Conservation (phyloP, 352 stramenopile genomes). For the Phytophthora sp. region DNA sequence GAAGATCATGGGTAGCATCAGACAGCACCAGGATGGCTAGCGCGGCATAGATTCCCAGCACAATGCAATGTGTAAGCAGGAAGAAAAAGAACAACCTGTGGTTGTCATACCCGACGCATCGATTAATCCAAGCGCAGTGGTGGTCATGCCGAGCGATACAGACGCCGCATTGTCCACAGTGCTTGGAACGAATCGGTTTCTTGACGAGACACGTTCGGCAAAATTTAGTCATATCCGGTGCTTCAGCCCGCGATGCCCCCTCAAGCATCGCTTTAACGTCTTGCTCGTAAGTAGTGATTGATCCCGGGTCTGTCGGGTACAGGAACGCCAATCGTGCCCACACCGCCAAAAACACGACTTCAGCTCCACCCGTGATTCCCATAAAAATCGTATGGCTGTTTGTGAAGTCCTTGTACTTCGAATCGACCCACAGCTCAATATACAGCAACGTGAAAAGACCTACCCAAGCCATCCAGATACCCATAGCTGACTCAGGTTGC, state of each 20-base stretch:
- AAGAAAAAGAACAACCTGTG: constrained; percentile 84
- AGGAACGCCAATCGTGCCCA: constrained; percentile 65
- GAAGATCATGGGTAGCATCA: constrained; percentile 40
- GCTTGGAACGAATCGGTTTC: constrained; percentile 82
- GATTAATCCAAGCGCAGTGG: constrained; percentile 90
- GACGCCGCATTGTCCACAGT: constrained; percentile 77
- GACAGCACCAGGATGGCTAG: constrained; percentile 51
- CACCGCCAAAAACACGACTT: constrained; percentile 54
- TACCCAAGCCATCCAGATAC: constrained; percentile 82
- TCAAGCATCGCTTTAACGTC: constrained; percentile 64
- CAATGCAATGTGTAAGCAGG: constrained; percentile 66
- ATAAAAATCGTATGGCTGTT: constrained; percentile 43
- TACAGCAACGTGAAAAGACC: constrained; percentile 74
- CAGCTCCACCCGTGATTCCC: constrained; percentile 40
- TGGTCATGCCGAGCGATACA: constrained; percentile 88
- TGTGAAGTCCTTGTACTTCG: constrained; percentile 44
- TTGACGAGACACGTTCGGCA: constrained; percentile 75
- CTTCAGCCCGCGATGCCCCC: constrained; percentile 46
- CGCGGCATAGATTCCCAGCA: constrained; percentile 52
- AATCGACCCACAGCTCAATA: constrained; percentile 64
- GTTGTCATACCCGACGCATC: constrained; percentile 80
- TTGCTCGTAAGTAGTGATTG: constrained; percentile 53
- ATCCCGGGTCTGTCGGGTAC: constrained; percentile 61
- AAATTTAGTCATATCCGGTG: constrained; percentile 52
- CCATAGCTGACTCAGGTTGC: constrained; percentile 74